Evolutionary conservation across 441 rosid species (phyloP), one percentile per base, ranked within the genome.

Genomic region (Populus hybrid): DNA sequence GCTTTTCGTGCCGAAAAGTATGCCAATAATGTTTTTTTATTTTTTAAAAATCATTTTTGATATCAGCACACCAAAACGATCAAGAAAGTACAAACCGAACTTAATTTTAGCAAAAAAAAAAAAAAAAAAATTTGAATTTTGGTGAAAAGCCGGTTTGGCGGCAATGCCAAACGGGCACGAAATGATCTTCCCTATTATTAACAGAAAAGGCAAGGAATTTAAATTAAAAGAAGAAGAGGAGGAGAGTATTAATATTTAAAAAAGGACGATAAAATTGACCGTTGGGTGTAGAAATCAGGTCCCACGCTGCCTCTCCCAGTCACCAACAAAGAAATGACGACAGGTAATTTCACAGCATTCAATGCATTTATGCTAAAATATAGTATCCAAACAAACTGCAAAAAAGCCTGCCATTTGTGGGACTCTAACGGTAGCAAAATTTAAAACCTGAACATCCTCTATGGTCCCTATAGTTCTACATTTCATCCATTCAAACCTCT

Each of bases 191-290:
- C 35, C 10, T 10, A 18, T 73, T 67, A 73, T 73, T 57, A 68
- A 57, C 73, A 23, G 6, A 46, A 32, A 68, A 65, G 23, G 71
- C 32, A 35, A 35, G 26, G 54, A 9, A 76, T 75, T 24, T 24
- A 70, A 70, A 42, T 21, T 26, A 18, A 18, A 32, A 65, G 54
- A 42, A 66, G 50, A 35, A n/a, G 6, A 0, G 2, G 34, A 10
- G 3, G 34, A 1, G 10, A 3, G 26, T 8, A 50, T 16, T 23
- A 73, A 46, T 12, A 67, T 16, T 23, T 23, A 59, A 28, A 26
- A 40, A 59, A 78, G 40, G 77, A 79, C 77, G 69, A 74, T 21
- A 74, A 79, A 79, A 46, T 71, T 75, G 82, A 75, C 82, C 82
- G 82, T 79, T 79, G 78, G 50, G 75, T n/a, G 32, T 4, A 73